Evolutionary conservation across 1,139 yeast species (phyloP).

Genomic region (Sugiyamaella xylanicola): DNA sequence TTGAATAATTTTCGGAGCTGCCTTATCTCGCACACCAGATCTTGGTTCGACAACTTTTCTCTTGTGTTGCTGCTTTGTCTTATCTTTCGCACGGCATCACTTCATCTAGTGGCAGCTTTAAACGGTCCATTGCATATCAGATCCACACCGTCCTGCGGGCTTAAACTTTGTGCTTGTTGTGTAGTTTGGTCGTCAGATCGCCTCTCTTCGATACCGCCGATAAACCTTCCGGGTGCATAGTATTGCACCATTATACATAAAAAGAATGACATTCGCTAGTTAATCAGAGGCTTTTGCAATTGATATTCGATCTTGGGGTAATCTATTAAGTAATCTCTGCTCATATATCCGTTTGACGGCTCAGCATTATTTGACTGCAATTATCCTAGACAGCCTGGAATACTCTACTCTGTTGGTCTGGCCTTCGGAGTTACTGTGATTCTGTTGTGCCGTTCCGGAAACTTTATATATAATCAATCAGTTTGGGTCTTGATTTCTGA

Average conservation of each 20-base stretch:
- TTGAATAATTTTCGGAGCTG: background rate
- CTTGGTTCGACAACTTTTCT: background rate
- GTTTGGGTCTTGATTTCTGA: background rate
- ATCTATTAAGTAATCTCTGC: background rate
- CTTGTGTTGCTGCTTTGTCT: background rate
- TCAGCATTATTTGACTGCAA: background rate
- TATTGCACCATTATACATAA: background rate
- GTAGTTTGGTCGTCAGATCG: background rate
- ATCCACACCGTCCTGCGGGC: conserved; percentile 1
- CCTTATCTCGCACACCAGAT: background rate
- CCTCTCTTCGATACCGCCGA: background rate
- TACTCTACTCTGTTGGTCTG: no score
- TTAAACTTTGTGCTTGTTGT: background rate
- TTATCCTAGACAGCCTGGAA: no score
- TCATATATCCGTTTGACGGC: no score
- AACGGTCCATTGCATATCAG: background rate
- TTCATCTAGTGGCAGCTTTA: background rate
- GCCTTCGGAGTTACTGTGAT: no score
- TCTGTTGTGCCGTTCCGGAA: background rate
- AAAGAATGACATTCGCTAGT: background rate
- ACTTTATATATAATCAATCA: background rate
- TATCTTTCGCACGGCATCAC: background rate
- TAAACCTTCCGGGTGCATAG: background rate
- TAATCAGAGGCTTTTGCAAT: background rate
- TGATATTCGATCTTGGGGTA: background rate